Base-by-base conservation (phyloP, 768 basidiomycete genomes). In the Crassisporium funariophilum region DNA sequence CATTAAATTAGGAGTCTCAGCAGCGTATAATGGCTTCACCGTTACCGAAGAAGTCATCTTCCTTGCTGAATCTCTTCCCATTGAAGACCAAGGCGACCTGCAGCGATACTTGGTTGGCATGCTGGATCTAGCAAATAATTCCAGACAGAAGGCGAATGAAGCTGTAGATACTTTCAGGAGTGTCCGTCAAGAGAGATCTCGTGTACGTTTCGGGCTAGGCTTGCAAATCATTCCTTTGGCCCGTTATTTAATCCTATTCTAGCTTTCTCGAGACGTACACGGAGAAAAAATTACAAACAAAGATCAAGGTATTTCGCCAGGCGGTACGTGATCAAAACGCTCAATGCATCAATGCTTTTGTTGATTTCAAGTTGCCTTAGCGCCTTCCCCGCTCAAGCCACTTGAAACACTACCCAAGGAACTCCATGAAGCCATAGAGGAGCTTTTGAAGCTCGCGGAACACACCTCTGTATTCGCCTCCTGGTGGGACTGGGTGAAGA, bases 401-500 rank as follows among this genome's bases (percentile, higher is more conserved):
- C n/a, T n/a, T n/a, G n/a, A n/a, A n/a, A n/a, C n/a, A n/a, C n/a
- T n/a, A n/a, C n/a, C n/a, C n/a, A n/a, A n/a, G n/a, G n/a, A n/a
- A n/a, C n/a, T n/a, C n/a, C n/a, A n/a, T n/a, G n/a, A n/a, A n/a
- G n/a, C n/a, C n/a, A n/a, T 51, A 9, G 47, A 49, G 1, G 44
- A 36, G 3, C 25, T 53, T 2, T 21, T 45, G 35, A 45, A 53
- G 31, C 49, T 53, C 24, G 17, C 33, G 16, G 52, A 53, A 5
- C 24, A 46, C n/a, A 39, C 49, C 12, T 49, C 47, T 25, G 24
- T 31, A 11, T 53, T 41, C 29, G 47, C 47, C 5, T 13, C 42
- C 15, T 53, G 52, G 52, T 53, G 52, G 52, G 47, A 53, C n/a
- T 49, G 47, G 47, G 39, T 49, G 13, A 49, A 45, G 15, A 22